Evolutionary conservation across 1,284 basidiomycete genomes (phyloP).

Genomic region (Chalciporus sp.): DNA sequence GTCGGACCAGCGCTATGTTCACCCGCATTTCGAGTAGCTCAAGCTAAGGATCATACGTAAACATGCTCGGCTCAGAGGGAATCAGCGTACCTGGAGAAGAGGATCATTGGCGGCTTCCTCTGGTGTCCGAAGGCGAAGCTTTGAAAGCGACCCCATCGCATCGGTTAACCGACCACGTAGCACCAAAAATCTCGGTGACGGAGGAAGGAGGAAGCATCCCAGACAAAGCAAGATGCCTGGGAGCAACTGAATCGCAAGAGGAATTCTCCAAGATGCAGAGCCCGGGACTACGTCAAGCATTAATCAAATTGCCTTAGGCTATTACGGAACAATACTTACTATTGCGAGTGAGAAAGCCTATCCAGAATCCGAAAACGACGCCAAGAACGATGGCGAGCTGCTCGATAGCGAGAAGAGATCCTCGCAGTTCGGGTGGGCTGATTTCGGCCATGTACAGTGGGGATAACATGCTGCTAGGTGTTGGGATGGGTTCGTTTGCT

Average conservation of each 20-base stretch:
- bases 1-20: constrained; percentile 54
- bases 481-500: constrained; percentile 1
- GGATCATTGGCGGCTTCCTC: constrained; percentile 47
- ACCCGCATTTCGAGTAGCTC: constrained; percentile 76
- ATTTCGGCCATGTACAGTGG: constrained; percentile 86
- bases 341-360: constrained; percentile 70
- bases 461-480: constrained; percentile 63
- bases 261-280: constrained; percentile 75
- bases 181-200: constrained; percentile 72
- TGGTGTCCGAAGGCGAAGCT: constrained; percentile 48
- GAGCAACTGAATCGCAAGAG: constrained; percentile 69
- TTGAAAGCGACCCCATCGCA: constrained; percentile 53
- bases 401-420: constrained; percentile 78
- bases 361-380: constrained; percentile 81
- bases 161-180: constrained; percentile 57
- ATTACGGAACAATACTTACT: constrained; percentile 41
- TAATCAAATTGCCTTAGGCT: not conserved
- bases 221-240: constrained; percentile 68
- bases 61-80: not conserved
- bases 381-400: constrained; percentile 80
- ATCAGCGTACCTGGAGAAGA: constrained; percentile 49
- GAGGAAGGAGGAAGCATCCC: constrained; percentile 67
- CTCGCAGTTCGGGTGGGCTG: constrained; percentile 78
- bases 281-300: constrained; percentile 44
- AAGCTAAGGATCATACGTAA: constrained; percentile 43